These are phyloP conservation scores for Fusarium duplospermum DNA, from an alignment of 2,329 filamentous ascomycete genomes.

Conservation along the genomic window DNA sequence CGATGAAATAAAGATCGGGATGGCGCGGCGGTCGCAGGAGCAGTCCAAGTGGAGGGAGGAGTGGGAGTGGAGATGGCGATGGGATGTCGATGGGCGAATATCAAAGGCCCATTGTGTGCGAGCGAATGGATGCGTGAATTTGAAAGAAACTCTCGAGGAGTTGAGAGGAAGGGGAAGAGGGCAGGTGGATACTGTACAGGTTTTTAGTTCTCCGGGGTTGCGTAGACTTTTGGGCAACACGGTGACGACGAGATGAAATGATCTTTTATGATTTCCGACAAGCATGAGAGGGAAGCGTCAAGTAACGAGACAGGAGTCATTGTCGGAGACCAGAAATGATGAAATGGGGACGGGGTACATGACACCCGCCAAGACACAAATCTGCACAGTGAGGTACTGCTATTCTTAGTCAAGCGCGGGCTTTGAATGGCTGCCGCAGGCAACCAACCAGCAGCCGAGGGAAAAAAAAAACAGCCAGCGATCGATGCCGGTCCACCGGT, in stretches of 20 bases:
- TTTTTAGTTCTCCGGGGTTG: constrained; percentile 3
- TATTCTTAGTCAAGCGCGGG: not conserved
- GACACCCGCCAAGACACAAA: constrained; percentile 7
- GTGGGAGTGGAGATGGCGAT: constrained; percentile 34
- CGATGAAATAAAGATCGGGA: constrained; percentile 20
- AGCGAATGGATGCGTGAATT: not conserved
- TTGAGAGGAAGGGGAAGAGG: not conserved
- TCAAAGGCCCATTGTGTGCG: constrained; percentile 26
- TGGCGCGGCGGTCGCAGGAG: constrained; percentile 19
- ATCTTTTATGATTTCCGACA: constrained; percentile 15
- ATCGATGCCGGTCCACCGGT: constrained; percentile 10
- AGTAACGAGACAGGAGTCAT: constrained; percentile 1
- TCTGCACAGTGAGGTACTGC: constrained; percentile 5
- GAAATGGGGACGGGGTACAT: constrained; percentile 18
- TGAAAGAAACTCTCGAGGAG: not conserved
- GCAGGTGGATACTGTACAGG: not conserved
- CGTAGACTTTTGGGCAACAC: constrained; percentile 22
- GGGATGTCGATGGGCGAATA: constrained; percentile 14
- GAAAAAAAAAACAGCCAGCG: constrained; percentile 2
- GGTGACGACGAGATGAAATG: constrained; percentile 9
- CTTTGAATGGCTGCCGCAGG: not conserved
- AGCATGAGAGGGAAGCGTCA: constrained; percentile 2
- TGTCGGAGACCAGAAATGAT: constrained; percentile 19
- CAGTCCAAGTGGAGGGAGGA: constrained; percentile 26
- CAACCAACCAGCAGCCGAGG: constrained; percentile 7